phyloP scores from a whole-genome alignment of 257 asterid species.

The Mentha longifolia region DNA sequence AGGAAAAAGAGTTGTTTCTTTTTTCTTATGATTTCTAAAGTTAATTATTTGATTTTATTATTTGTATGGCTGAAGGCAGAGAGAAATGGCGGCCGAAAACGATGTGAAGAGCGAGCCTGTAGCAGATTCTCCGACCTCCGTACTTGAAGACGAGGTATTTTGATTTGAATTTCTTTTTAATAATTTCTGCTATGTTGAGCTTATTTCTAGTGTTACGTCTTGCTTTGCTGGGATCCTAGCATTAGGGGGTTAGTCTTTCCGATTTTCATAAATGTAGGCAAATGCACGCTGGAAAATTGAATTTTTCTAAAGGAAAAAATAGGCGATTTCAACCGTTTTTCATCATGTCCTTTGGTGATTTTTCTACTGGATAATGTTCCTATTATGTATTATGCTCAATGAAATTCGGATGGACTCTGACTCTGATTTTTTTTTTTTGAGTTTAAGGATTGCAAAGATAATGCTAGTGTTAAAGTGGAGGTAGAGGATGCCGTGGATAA shows the following conservation, averaged over 20 bases:
- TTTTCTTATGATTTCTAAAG: neutral
- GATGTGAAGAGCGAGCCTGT: constrained; percentile 58
- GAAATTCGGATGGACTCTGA: neutral
- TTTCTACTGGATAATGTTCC: neutral
- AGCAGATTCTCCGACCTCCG: constrained; percentile 96
- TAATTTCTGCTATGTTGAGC: too few species aligned
- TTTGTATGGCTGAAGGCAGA: constrained; percentile 34
- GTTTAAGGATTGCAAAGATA: constrained; percentile 67
- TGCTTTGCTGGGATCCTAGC: too few species aligned
- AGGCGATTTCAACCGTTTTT: too few species aligned
- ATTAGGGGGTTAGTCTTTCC: too few species aligned
- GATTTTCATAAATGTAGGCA: too few species aligned
- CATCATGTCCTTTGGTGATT: too few species aligned
- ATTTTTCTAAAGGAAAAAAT: too few species aligned
- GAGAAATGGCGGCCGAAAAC: constrained; percentile 53
- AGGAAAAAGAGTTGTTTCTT: neutral
- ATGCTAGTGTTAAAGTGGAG: constrained; percentile 40
- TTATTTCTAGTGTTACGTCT: too few species aligned
- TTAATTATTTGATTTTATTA: neutral
- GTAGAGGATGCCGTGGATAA: constrained; percentile 48
- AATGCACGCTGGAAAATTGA: too few species aligned
- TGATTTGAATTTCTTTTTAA: neutral
- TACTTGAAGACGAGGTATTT: constrained; percentile 85
- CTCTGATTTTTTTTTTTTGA: constrained; percentile 17
- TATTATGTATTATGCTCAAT: neutral